Conservation (phyloP, 2,329 filamentous ascomycete species). For the Alternaria brassicae region DNA sequence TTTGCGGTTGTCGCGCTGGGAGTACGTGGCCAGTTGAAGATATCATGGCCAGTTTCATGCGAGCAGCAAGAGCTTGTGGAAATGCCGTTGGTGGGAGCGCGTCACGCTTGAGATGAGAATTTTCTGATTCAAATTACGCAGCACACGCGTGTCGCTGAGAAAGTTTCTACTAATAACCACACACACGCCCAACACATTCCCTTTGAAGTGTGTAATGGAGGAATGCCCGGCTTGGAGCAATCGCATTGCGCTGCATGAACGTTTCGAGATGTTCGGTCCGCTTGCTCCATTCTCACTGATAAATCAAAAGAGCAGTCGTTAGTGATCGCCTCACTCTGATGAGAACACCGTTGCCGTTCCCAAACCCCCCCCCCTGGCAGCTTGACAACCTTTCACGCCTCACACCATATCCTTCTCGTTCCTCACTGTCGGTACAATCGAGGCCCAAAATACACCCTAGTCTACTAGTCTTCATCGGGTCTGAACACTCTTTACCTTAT, state of each 20-base stretch:
- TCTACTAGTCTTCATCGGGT: constrained; percentile 1
- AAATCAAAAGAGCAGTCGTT: background rate
- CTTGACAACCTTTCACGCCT: background rate
- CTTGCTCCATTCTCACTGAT: constrained; percentile 7
- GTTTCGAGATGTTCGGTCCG: constrained; percentile 12
- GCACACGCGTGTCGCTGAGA: constrained; percentile 9
- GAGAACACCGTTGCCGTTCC: background rate
- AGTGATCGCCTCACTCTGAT: constrained; percentile 8
- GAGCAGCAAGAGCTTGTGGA: constrained; percentile 16
- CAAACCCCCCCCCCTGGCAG: background rate
- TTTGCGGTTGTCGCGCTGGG: constrained; percentile 4
- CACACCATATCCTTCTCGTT: constrained; percentile 2
- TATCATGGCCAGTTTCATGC: constrained; percentile 10
- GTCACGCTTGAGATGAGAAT: constrained; percentile 6
- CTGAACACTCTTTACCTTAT: constrained; percentile 5
- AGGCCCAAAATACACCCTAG: constrained; percentile 3
- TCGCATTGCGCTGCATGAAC: constrained; percentile 3
- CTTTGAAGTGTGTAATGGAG: constrained; percentile 1
- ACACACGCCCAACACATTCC: background rate
- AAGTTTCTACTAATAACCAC: background rate
- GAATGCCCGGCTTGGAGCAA: background rate
- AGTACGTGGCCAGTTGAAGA: constrained; percentile 16
- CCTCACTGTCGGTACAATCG: background rate
- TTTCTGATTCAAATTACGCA: constrained; percentile 3
- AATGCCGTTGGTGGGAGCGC: background rate